These are phyloP conservation scores for Crataegus laevigata DNA, from an alignment of 306 rosid genomes.

Conservation along the genomic window DNA sequence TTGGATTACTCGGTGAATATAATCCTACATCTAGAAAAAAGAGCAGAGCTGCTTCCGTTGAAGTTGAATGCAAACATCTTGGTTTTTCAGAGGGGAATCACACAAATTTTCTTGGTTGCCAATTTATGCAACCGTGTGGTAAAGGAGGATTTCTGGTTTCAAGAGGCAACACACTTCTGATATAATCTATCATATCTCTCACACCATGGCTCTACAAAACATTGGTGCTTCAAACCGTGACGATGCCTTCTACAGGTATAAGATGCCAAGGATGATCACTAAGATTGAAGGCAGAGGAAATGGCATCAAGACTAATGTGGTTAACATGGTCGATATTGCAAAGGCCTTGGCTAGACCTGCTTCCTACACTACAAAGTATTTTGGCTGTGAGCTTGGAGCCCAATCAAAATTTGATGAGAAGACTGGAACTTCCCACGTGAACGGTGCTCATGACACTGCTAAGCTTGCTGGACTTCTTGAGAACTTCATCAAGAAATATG, in stretches of 20 bases:
- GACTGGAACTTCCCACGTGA: constrained; percentile 61
- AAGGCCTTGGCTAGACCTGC: constrained; percentile 83
- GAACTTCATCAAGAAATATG: constrained; percentile 75
- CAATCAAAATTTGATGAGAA: constrained; percentile 80
- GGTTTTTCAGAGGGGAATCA: constrained; percentile 22
- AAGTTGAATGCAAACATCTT: constrained; percentile 38
- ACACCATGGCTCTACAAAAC: constrained; percentile 64
- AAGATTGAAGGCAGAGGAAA: constrained; percentile 83
- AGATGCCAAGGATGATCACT: constrained; percentile 88
- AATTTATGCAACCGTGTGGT: constrained; percentile 25
- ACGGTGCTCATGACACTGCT: constrained; percentile 73
- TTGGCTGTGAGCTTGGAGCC: constrained; percentile 86
- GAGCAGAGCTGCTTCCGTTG: constrained; percentile 22
- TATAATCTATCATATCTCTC: background rate
- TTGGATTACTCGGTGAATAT: constrained; percentile 62
- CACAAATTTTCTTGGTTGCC: constrained; percentile 18
- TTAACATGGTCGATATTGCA: constrained; percentile 79
- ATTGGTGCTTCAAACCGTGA: constrained; percentile 78
- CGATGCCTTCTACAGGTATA: constrained; percentile 86
- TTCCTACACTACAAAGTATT: constrained; percentile 65
- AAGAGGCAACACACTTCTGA: constrained; percentile 17
- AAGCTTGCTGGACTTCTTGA: constrained; percentile 78
- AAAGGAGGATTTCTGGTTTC: background rate
- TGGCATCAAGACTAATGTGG: constrained; percentile 76
- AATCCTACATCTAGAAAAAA: constrained; percentile 62